Percentiles rank a stretch among this genome's conserved stretches.
phyloP scores from a whole-genome alignment of 768 basidiomycete species.

The Russula olivacea region DNA sequence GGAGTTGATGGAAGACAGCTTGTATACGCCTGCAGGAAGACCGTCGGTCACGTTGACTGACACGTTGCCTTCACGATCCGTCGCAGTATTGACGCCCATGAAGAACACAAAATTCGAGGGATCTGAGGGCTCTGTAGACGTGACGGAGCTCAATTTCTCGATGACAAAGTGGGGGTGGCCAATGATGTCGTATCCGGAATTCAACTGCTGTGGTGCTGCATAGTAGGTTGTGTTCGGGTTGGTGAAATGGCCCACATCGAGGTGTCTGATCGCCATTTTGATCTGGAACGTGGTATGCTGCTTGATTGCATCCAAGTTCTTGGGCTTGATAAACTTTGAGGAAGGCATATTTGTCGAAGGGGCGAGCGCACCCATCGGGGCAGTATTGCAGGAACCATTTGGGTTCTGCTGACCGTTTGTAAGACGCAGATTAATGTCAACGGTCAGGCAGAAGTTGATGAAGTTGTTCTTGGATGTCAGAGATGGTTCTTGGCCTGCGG shows the following conservation, averaged over 20 bases:
- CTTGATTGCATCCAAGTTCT: slow-evolving; percentile 38
- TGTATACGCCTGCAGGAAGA: slow-evolving; percentile 54
- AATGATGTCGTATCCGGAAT: slow-evolving; percentile 38
- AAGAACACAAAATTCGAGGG: slow-evolving; percentile 57
- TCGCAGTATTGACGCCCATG: slow-evolving; percentile 44
- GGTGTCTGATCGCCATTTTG: slow-evolving; percentile 35
- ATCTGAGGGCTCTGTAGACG: slow-evolving; percentile 41
- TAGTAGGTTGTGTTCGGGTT: slow-evolving; percentile 46
- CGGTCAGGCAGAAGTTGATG: slow-evolving; percentile 48
- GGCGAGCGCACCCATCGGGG: slow-evolving; percentile 41
- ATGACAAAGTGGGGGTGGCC: slow-evolving; percentile 58
- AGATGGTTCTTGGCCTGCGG: slow-evolving; percentile 44
- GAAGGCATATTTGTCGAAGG: slow-evolving; percentile 42
- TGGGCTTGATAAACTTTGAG: slow-evolving; percentile 39
- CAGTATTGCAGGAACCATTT: slow-evolving; percentile 37
- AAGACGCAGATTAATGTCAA: slow-evolving; percentile 34
- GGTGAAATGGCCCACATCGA: slow-evolving; percentile 45
- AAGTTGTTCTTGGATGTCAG: slow-evolving; percentile 58
- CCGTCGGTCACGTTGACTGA: slow-evolving; percentile 47
- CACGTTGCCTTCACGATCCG: slow-evolving; percentile 40
- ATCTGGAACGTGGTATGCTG: slow-evolving; percentile 43
- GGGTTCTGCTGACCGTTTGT: slow-evolving; percentile 42
- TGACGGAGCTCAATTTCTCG: slow-evolving; percentile 40
- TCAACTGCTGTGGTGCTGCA: slow-evolving; percentile 45
- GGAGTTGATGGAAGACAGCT: slow-evolving; percentile 51